Conservation (phyloP, 2,329 filamentous ascomycete species). For the Talaromyces sp. region DNA sequence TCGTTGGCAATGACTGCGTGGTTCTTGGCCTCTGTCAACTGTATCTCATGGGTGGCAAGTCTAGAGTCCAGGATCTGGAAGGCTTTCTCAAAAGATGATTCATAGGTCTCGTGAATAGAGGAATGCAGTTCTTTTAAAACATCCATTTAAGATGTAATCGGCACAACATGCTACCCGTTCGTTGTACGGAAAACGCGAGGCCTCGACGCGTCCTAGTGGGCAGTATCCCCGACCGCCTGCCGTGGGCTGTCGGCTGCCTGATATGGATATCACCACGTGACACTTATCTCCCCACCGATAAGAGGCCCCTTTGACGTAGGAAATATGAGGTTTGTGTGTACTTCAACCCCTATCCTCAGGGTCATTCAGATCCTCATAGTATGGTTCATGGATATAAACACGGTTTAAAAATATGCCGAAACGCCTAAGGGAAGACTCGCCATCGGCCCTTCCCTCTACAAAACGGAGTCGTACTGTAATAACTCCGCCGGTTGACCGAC, state of each 20-base stretch:
- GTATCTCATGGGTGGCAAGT: constrained; percentile 25
- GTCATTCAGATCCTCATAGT: neutral
- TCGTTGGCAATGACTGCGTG: constrained; percentile 22
- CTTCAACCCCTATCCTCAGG: neutral
- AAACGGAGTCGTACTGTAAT: constrained; percentile 49
- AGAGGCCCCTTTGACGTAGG: constrained; percentile 17
- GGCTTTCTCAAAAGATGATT: constrained; percentile 32
- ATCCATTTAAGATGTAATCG: constrained; percentile 34
- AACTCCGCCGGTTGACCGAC: constrained; percentile 53
- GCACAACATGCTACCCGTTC: too few species aligned
- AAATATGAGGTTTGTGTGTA: constrained; percentile 4
- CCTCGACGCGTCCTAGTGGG: constrained; percentile 12
- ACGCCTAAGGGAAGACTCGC: constrained; percentile 27
- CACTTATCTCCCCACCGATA: constrained; percentile 18
- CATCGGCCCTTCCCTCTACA: constrained; percentile 24
- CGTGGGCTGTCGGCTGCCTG: too few species aligned
- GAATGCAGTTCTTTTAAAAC: constrained; percentile 33
- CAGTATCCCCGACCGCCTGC: constrained; percentile 15
- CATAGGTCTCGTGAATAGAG: constrained; percentile 31
- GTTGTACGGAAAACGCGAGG: constrained; percentile 7
- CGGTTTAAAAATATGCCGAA: constrained; percentile 37
- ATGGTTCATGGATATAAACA: neutral
- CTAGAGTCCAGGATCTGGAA: constrained; percentile 29
- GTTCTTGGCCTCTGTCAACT: constrained; percentile 26
- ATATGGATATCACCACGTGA: constrained; percentile 5